Percentiles rank a stretch among this genome's conserved stretches.
Conservation (phyloP, 2,329 filamentous ascomycete genomes). For the Aureobasidium musti region DNA sequence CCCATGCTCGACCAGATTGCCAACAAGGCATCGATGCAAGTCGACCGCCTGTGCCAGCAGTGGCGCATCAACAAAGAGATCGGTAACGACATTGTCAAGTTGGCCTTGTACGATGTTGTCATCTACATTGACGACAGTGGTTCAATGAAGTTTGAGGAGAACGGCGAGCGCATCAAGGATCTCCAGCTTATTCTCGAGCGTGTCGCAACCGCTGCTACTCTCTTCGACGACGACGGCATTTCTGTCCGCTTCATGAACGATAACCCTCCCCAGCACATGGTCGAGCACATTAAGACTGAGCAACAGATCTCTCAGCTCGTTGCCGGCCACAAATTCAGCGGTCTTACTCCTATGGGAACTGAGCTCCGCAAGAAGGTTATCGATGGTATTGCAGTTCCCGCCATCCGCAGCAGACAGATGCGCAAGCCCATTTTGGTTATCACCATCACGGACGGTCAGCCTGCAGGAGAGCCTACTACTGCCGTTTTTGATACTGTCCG, state of each 20-base stretch:
- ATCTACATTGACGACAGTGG: conserved; percentile 69
- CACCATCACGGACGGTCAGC: conserved; percentile 66
- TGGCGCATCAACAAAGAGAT: conserved; percentile 62
- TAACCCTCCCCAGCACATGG: conserved; percentile 49
- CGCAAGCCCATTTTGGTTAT: conserved; percentile 67
- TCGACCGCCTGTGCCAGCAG: conserved; percentile 58
- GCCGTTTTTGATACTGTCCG: conserved; percentile 61
- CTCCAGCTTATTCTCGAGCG: conserved; percentile 64
- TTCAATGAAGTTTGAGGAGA: conserved; percentile 69
- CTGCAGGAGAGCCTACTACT: conserved; percentile 61
- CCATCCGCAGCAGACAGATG: conserved; percentile 56
- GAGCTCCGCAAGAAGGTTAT: conserved; percentile 64
- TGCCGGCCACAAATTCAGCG: conserved; percentile 61
- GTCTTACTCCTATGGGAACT: conserved; percentile 67
- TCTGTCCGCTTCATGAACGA: conserved; percentile 71
- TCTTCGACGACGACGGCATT: conserved; percentile 71
- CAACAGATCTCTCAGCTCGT: conserved; percentile 62
- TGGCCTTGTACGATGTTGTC: conserved; percentile 63
- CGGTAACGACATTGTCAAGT: conserved; percentile 63
- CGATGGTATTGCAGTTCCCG: conserved; percentile 59
- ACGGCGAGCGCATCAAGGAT: conserved; percentile 66
- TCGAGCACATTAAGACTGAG: conserved; percentile 59
- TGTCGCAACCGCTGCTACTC: conserved; percentile 64
- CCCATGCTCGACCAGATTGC: conserved; percentile 56
- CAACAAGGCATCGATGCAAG: conserved; percentile 51